Conservation (phyloP, 164 flowering plant species). For the Piper longum region DNA sequence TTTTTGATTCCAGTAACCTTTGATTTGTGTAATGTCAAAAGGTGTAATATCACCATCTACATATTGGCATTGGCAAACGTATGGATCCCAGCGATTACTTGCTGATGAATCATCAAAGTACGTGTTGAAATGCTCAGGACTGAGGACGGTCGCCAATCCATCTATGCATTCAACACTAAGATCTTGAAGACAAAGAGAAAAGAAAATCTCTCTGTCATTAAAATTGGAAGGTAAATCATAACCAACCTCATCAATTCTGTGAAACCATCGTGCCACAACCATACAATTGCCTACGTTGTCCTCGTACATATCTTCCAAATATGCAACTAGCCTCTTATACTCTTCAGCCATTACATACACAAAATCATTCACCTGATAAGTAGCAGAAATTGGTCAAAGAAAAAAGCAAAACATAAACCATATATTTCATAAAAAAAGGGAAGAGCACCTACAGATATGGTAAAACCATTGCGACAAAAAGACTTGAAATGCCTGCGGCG, state of each 20-base stretch:
- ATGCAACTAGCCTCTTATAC: conserved; percentile 58
- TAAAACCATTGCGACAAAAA: conserved; percentile 51
- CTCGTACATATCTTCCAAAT: conserved; percentile 83
- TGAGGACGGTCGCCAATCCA: conserved; percentile 76
- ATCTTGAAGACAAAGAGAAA: conserved; percentile 92
- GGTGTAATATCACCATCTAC: conserved; percentile 53
- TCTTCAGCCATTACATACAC: conserved; percentile 76
- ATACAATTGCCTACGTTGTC: conserved; percentile 64
- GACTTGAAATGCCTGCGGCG: conserved; percentile 56
- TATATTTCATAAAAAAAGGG: background rate
- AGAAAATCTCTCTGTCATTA: conserved; percentile 92
- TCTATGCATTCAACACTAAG: conserved; percentile 90
- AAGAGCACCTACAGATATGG: conserved; percentile 44
- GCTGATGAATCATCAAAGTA: conserved; percentile 24
- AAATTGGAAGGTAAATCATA: conserved; percentile 49
- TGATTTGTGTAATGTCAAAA: conserved; percentile 52
- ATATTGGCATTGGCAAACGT: conserved; percentile 45
- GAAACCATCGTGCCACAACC: conserved; percentile 95
- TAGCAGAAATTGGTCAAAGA: background rate
- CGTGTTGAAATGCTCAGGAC: conserved; percentile 62
- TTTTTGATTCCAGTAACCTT: conserved; percentile 79
- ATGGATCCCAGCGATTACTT: conserved; percentile 30
- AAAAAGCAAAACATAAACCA: background rate
- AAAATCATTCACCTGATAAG: conserved; percentile 53
- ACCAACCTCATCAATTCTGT: conserved; percentile 91